These are phyloP conservation scores for Clonostachys byssicola DNA, from an alignment of 2,329 filamentous ascomycete genomes.

Conservation along the genomic window DNA sequence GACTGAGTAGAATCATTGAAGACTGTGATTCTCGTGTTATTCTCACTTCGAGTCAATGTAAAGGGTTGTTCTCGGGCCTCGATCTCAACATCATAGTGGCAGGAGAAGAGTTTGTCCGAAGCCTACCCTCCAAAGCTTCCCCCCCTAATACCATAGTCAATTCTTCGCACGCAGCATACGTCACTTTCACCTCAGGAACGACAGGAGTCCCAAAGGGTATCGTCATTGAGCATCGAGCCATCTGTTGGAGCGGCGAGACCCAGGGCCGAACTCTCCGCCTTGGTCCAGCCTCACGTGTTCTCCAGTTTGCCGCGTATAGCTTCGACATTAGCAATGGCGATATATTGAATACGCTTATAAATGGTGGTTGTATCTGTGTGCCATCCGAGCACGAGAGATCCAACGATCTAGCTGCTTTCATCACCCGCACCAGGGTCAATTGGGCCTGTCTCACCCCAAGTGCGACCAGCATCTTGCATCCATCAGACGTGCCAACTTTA, in stretches of 20 bases:
- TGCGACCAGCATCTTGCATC: background rate
- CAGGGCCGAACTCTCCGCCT: constrained; percentile 14
- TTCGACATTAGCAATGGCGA: constrained; percentile 5
- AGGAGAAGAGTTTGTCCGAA: background rate
- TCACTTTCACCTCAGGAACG: constrained; percentile 14
- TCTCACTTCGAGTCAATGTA: background rate
- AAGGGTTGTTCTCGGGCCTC: background rate
- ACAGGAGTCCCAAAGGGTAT: constrained; percentile 14
- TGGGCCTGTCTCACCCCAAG: constrained; percentile 9
- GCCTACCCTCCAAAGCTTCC: background rate
- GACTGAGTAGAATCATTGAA: constrained; percentile 1
- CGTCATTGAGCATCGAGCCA: constrained; percentile 7
- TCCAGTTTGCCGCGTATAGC: constrained; percentile 13
- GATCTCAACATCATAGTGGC: background rate
- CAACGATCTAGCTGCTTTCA: constrained; percentile 1
- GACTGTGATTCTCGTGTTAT: constrained; percentile 1
- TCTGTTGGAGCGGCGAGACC: constrained; percentile 11
- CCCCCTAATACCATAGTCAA: background rate
- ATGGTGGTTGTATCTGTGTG: constrained; percentile 4
- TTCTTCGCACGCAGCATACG: constrained; percentile 4
- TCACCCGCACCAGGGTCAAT: constrained; percentile 8
- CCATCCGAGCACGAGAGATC: constrained; percentile 4
- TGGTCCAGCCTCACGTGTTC: constrained; percentile 13
- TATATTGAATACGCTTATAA: constrained; percentile 3
- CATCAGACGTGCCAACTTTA: background rate